Conservation (phyloP, 179 eudicot genomes). For the Beta macrorhiza region DNA sequence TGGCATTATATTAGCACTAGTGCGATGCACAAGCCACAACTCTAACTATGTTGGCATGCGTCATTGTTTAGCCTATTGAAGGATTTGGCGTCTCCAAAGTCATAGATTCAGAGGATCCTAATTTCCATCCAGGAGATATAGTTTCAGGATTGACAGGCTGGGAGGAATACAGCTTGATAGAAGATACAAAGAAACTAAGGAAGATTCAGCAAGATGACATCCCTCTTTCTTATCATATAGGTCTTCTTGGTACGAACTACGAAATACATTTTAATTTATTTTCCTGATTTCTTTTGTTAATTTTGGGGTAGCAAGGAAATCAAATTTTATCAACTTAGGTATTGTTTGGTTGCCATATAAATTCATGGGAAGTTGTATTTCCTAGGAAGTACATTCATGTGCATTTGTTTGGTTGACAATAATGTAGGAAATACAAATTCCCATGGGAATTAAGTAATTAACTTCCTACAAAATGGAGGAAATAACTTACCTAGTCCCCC, state of each 20-base stretch:
- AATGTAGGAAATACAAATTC: too few species aligned
- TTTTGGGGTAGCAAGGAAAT: not conserved
- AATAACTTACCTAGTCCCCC: too few species aligned
- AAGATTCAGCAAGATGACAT: slow-evolving; percentile 52
- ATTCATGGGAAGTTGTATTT: too few species aligned
- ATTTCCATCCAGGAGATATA: slow-evolving; percentile 76
- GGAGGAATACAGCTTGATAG: slow-evolving; percentile 81
- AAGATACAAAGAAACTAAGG: slow-evolving; percentile 42
- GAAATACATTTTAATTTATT: not conserved
- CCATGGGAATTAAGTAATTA: too few species aligned
- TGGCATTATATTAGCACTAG: not conserved
- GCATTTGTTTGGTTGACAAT: too few species aligned
- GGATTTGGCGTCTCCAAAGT: slow-evolving; percentile 86
- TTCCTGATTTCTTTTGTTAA: not conserved
- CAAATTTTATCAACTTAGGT: not conserved
- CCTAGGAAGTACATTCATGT: too few species aligned
- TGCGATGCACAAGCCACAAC: not conserved
- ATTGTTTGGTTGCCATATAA: too few species aligned
- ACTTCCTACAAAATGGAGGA: too few species aligned
- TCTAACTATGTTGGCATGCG: slow-evolving; percentile 6
- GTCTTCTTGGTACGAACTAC: slow-evolving; percentile 60
- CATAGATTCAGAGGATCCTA: slow-evolving; percentile 65
- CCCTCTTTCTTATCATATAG: slow-evolving; percentile 54
- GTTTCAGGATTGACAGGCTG: slow-evolving; percentile 70
- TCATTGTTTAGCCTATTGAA: slow-evolving; percentile 47